These are phyloP conservation scores for Pythium graminicola DNA, from an alignment of 352 stramenopile genomes.

Conservation along the genomic window DNA sequence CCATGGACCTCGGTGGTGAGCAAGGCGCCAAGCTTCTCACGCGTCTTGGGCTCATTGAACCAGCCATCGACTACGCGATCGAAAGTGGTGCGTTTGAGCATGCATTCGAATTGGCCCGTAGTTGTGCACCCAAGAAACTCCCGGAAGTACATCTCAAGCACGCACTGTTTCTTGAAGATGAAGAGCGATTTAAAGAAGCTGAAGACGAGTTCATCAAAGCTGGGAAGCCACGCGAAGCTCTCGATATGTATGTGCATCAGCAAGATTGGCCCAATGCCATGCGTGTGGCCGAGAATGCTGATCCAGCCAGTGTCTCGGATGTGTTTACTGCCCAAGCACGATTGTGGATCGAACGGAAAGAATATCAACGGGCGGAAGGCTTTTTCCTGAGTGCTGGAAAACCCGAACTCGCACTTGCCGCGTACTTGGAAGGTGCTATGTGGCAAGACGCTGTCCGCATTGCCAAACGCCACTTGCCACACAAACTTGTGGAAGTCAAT, in stretches of 20 bases:
- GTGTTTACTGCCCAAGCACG: slow-evolving; percentile 90
- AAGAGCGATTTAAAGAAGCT: slow-evolving; percentile 90
- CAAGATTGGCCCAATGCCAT: slow-evolving; percentile 90
- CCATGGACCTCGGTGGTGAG: slow-evolving; percentile 87
- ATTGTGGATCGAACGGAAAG: slow-evolving; percentile 78
- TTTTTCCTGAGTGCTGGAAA: slow-evolving; percentile 91
- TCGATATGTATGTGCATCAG: slow-evolving; percentile 96
- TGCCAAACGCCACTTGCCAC: slow-evolving; percentile 86
- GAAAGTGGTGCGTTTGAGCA: slow-evolving; percentile 90
- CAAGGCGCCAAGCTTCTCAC: slow-evolving; percentile 88
- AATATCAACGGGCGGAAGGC: slow-evolving; percentile 77
- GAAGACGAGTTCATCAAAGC: slow-evolving; percentile 91
- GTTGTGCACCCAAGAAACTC: slow-evolving; percentile 81
- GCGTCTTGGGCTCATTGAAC: slow-evolving; percentile 88
- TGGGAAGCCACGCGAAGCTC: slow-evolving; percentile 88
- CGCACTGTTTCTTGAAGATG: slow-evolving; percentile 90
- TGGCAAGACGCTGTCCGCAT: slow-evolving; percentile 89
- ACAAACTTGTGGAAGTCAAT: slow-evolving; percentile 90
- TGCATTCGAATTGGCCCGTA: slow-evolving; percentile 88
- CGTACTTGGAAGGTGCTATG: slow-evolving; percentile 80
- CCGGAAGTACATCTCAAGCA: slow-evolving; percentile 92
- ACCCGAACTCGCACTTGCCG: slow-evolving; percentile 84
- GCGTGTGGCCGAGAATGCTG: slow-evolving; percentile 87
- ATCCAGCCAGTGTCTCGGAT: slow-evolving; percentile 83
- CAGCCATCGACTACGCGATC: slow-evolving; percentile 92